Evolutionary conservation across 1,139 yeast genomes (phyloP).

Genomic region (Debaryomycetaceae sp.): DNA sequence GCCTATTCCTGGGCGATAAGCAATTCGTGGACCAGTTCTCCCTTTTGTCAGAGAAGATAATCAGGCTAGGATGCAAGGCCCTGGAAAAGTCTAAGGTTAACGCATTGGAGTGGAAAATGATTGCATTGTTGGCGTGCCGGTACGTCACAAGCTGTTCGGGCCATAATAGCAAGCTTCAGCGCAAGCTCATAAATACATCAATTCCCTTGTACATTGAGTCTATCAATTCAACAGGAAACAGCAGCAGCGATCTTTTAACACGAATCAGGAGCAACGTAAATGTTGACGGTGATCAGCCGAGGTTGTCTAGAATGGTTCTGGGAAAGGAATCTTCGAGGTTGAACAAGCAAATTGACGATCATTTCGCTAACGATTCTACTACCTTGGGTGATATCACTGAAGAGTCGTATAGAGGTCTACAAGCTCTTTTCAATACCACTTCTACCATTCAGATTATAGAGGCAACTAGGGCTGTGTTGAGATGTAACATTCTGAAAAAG

Average conservation of each 20-base stretch:
- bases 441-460: conserved; percentile 47
- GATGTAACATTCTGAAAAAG: conserved; percentile 23
- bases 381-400: conserved; percentile 27
- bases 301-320: conserved; percentile 25
- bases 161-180: conserved; percentile 34
- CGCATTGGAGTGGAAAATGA: conserved; percentile 46
- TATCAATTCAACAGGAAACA: conserved; percentile 14
- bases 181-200: conserved; percentile 32
- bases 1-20: conserved; percentile 69
- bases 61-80: conserved; percentile 19
- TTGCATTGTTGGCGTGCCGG: conserved; percentile 43
- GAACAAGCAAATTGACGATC: conserved; percentile 20
- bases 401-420: conserved; percentile 43
- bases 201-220: conserved; percentile 41
- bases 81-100: conserved; percentile 28
- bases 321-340: conserved; percentile 17
- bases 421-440: conserved; percentile 48
- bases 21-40: conserved; percentile 53
- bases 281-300: conserved; percentile 21
- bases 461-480: conserved; percentile 43
- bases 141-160: conserved; percentile 44
- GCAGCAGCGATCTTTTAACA: conserved; percentile 15
- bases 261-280: conserved; percentile 23
- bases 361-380: conserved; percentile 29
- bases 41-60: conserved; percentile 34